Conservation (phyloP, 768 basidiomycete genomes). For the Russula compacta region DNA sequence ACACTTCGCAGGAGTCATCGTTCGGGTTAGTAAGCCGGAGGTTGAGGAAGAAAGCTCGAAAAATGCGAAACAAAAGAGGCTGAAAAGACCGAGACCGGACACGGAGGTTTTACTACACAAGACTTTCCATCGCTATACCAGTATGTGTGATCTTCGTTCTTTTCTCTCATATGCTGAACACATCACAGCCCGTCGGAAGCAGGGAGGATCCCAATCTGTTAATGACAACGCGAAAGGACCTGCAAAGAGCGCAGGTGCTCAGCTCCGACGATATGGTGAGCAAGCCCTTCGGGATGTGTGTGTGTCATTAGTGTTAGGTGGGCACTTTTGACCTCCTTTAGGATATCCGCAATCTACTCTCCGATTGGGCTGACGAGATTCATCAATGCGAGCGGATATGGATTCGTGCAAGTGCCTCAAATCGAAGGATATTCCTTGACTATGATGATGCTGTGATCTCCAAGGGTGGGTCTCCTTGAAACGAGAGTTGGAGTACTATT, state of each 20-base stretch:
- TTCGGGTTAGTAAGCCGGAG: conserved; percentile 51
- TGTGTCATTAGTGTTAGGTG: conserved; percentile 1
- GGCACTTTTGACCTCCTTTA: conserved; percentile 25
- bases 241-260: conserved; percentile 91
- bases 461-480: conserved; percentile 37
- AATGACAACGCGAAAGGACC: conserved; percentile 92
- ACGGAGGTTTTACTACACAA: conserved; percentile 81
- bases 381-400: conserved; percentile 82
- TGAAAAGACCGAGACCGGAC: conserved; percentile 61
- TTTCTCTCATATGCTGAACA: neutral
- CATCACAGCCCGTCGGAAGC: conserved; percentile 79
- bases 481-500: neutral
- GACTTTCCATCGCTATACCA: conserved; percentile 98
- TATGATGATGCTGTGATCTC: conserved; percentile 71
- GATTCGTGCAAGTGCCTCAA: conserved; percentile 81
- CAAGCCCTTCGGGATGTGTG: conserved; percentile 81
- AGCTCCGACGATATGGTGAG: conserved; percentile 90
- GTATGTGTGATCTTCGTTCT: conserved; percentile 38
- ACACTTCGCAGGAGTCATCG: conserved; percentile 92
- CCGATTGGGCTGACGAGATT: conserved; percentile 85
- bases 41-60: conserved; percentile 31
- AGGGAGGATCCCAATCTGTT: conserved; percentile 87
- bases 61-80: conserved; percentile 30
- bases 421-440: conserved; percentile 82
- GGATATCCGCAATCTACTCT: conserved; percentile 82